Base-by-base conservation (phyloP, 75 land plant genomes). In the Selaginella tamariscina region DNA sequence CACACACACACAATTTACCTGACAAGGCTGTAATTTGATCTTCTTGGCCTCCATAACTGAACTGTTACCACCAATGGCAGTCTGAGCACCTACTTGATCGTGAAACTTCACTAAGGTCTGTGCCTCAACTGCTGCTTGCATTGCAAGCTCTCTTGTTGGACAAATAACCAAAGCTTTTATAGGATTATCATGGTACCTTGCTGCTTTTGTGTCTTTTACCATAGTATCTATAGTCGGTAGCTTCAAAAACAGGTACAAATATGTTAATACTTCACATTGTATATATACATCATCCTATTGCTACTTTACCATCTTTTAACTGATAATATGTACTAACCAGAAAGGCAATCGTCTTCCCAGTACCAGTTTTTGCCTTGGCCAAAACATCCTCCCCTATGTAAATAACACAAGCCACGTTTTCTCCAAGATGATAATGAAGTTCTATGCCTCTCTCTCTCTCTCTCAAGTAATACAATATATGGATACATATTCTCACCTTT, bases 271-370 rank as follows among this genome's bases (percentile, higher is more conserved):
- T 0, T 23, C 23, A 39, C 0, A 39, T 33, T 15, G 32, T 18
- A 29, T 26, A 66, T 29, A 29, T 0, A 39, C 27, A 23, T 24
- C n/a, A n/a, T n/a, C n/a, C n/a, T n/a, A n/a, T n/a, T n/a, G n/a
- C n/a, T n/a, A n/a, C n/a, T n/a, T n/a, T n/a, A n/a, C n/a, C n/a
- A n/a, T n/a, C n/a, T n/a, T n/a, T n/a, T n/a, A n/a, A n/a, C n/a
- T n/a, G n/a, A 11, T 65, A 56, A 56, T 11, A 49, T 21, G 27
- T 27, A 31, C 66, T 33, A 79, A 95, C 99, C 97, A 95, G 69
- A 78, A 95, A 95, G 66, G 99, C 99, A 24, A 95, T 83, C 30
- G 97, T 95, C 79, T 95, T 95, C 30, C 99, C 99, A 54, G 99
- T 95, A 67, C 99, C 99, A 31, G 97, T 95, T 74, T 79, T 95